A percentile compares a stretch with the other conserved stretches of the same genome.
Evolutionary conservation across 169 alveolate species (phyloP).

Genomic region (Plasmodium vinckei): DNA sequence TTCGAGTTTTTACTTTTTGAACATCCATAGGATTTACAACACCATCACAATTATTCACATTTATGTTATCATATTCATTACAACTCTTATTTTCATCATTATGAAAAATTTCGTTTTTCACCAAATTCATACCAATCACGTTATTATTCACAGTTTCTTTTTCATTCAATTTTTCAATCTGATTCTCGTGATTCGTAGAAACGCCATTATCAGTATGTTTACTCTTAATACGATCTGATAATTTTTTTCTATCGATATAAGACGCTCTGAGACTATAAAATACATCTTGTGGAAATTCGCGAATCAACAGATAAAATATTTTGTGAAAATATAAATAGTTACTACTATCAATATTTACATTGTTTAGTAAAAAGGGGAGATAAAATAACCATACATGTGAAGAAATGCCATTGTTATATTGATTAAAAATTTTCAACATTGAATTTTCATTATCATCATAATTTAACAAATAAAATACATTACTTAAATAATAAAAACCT

Average conservation of each 20-base stretch:
- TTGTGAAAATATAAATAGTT: slow-evolving; percentile 68
- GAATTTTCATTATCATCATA: slow-evolving; percentile 34
- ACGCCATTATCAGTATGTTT: too few relatives aligned
- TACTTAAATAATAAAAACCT: slow-evolving; percentile 59
- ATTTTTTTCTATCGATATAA: slow-evolving; percentile 43
- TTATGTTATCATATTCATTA: neutral
- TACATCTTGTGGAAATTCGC: slow-evolving; percentile 64
- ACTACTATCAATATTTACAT: slow-evolving; percentile 19
- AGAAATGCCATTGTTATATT: slow-evolving; percentile 51
- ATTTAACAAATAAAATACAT: slow-evolving; percentile 56
- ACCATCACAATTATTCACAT: too few relatives aligned
- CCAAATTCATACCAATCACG: too few relatives aligned
- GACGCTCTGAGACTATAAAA: slow-evolving; percentile 49
- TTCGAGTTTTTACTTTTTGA: too few relatives aligned
- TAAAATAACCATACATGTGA: slow-evolving; percentile 71
- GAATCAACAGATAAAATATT: slow-evolving; percentile 54
- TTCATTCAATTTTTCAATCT: too few relatives aligned
- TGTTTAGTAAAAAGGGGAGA: slow-evolving; percentile 57
- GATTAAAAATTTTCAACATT: slow-evolving; percentile 41
- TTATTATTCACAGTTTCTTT: too few relatives aligned
- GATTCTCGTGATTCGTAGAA: too few relatives aligned
- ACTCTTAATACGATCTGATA: slow-evolving; percentile 8
- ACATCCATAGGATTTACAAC: too few relatives aligned
- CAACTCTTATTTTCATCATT: neutral
- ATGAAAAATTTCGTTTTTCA: too few relatives aligned